A percentile compares a stretch with the other conserved stretches of the same genome.
phyloP scores from a whole-genome alignment of 768 basidiomycete genomes.

The Termitomyces sp. region DNA sequence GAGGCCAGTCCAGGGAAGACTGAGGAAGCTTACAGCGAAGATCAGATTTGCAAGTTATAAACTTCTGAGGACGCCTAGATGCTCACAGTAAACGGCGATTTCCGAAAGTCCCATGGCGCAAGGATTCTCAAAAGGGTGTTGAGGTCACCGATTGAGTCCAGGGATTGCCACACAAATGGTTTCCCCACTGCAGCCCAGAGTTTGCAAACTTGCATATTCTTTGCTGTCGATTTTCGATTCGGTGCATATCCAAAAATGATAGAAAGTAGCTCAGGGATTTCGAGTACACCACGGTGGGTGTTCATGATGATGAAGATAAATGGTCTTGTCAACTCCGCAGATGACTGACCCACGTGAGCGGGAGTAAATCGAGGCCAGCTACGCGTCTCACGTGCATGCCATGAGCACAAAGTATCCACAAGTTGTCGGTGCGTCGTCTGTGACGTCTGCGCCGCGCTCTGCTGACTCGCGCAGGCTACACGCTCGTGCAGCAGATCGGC shows the following conservation, averaged over 20 bases:
- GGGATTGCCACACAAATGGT: not conserved
- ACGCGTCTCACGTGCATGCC: not conserved
- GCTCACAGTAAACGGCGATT: not conserved
- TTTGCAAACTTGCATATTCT: not conserved
- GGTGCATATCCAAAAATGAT: no score
- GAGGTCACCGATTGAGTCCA: not conserved
- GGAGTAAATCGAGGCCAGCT: no score
- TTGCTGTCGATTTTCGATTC: no score
- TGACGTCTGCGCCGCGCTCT: no score
- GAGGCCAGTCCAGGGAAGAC: no score
- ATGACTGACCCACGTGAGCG: no score
- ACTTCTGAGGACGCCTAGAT: not conserved
- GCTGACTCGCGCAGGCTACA: conserved; percentile 45
- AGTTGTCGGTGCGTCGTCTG: conserved; percentile 29
- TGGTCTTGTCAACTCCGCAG: no score
- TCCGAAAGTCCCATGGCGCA: not conserved
- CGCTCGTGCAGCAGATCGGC: conserved; percentile 71
- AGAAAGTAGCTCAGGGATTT: no score
- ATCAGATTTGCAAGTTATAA: no score
- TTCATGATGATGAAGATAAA: no score
- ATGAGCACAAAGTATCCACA: conserved; percentile 30
- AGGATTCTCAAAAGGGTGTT: not conserved
- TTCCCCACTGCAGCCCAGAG: not conserved
- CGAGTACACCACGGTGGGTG: no score
- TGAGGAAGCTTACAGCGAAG: no score